Base-by-base conservation (phyloP, 257 asterid species). In the Ehretia macrophylla region DNA sequence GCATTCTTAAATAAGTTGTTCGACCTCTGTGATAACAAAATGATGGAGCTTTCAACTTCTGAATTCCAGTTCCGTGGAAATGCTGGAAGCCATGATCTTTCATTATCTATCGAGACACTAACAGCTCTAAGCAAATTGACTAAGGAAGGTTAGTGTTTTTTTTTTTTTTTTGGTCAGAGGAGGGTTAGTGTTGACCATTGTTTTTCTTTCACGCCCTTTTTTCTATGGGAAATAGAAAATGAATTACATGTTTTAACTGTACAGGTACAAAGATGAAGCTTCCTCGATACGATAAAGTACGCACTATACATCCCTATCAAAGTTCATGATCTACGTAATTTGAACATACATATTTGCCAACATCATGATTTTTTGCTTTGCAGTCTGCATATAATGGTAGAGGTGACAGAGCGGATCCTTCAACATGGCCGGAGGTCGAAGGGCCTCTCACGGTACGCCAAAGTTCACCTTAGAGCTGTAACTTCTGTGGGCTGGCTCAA, bases 21-120 rank as follows among this genome's bases (percentile, higher is more conserved):
- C 4, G 4, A 27, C 35, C 6, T 27, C 35, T 27, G 35, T 27
- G 35, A 27, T 27, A 27, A 27, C 6, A 1, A n/a, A 27, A 27
- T 27, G 35, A 27, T 6, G 6, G 35, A 27, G 35, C 35, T 27
- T 42, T 42, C 21, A 14, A 40, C 32, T 60, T 42, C 47, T 59
- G 56, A 17, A 53, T 67, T 64, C 46, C 74, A 93, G 99, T 77
- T 73, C 22, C 97, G 97, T 63, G 99, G 97, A 72, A 93, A 93
- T 79, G 99, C 99, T 75, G 99, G 99, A 77, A 93, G 99, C 83
- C 97, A 93, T 72, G 99, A 93, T 76, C 99, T 93, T 58, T 48
- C 86, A 11, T 78, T 93, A 32, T 90, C 96, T 32, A 71, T 82
- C 46, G 90, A 89, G 73, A 87, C 96, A 45, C 78, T 93, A 58